Base-by-base conservation (phyloP, 257 asterid species). In the Voacanga thouarsii region DNA sequence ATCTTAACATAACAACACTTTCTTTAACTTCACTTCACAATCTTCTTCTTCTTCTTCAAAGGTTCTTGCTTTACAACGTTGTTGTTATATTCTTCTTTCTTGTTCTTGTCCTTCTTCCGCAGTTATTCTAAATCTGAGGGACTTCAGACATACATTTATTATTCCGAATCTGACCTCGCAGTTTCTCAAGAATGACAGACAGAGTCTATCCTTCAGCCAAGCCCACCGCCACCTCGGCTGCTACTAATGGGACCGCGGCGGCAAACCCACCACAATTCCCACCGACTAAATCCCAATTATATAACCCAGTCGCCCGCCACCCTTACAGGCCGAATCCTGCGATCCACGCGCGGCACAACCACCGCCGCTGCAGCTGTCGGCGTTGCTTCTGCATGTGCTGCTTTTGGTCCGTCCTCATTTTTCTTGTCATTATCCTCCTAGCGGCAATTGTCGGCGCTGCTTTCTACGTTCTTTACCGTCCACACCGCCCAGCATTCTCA, bases 381-480 rank as follows among this genome's bases (percentile, higher is more conserved):
- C 84, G 90, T 19, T 84, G 86, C 80, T 77, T 79, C 76, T 87
- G 88, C 78, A 71, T 82, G 44, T 80, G 86, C 43, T 84, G 85
- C 53, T 80, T 84, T 78, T 86, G 89, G 89, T 75, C 80, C 3
- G 28, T 82, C 26, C 89, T 94, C 45, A 9, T 89, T 82, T 82
- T 94, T 10, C 69, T 87, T 39, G 65, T 66, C 7, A 30, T 90
- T 74, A 80, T 90, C 76, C 84, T 94, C 85, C 87, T 90, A 44
- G 89, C 86, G 76, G 84, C 92, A 87, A 90, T 89, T 60, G 93
- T 85, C 80, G 86, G 86, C 75, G 90, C 97, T 47, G 90, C 88
- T 12, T 77, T 93, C 80, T 92, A 90, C 90, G 84, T 65, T n/a
- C 90, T 93, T 61, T 92, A 92, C 92, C 91, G 83, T 75, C 98